Evolutionary conservation across 1,284 basidiomycete species (phyloP).

Genomic region (Rhodotorula sp.): DNA sequence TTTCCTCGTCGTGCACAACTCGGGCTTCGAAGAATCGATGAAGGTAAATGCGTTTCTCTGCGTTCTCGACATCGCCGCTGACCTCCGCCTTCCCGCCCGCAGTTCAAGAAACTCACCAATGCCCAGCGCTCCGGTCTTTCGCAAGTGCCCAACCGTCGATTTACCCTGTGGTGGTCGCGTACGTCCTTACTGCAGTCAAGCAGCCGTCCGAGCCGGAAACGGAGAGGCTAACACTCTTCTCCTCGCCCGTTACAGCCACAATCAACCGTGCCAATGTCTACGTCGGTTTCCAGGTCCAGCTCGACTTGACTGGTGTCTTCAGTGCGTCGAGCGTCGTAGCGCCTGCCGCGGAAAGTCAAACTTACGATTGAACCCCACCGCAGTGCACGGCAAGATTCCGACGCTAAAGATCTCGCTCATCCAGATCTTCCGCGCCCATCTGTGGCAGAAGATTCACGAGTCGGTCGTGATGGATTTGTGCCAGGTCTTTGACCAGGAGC

Average conservation of each 20-base stretch:
- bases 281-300: slow-evolving; percentile 99
- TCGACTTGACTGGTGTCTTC: slow-evolving; percentile 81
- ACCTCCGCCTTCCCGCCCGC: not conserved
- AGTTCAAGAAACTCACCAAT: slow-evolving; percentile 62
- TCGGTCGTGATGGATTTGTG: slow-evolving; percentile 68
- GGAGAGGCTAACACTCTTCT: not conserved
- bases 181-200: slow-evolving; percentile 51
- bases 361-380: not conserved
- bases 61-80: slow-evolving; percentile 1
- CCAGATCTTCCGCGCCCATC: slow-evolving; percentile 98
- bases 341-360: not conserved
- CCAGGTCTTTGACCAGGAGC: slow-evolving; percentile 98
- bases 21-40: slow-evolving; percentile 7
- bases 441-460: slow-evolving; percentile 93
- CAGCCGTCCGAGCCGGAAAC: too few relatives aligned
- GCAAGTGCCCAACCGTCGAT: slow-evolving; percentile 97
- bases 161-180: slow-evolving; percentile 98
- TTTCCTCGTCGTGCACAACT: too few relatives aligned
- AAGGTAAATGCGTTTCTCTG: slow-evolving; percentile 50
- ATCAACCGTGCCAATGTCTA: slow-evolving; percentile 99
- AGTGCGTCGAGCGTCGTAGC: slow-evolving; percentile 47
- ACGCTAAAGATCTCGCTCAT: slow-evolving; percentile 97
- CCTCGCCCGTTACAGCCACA: slow-evolving; percentile 52
- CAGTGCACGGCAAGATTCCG: slow-evolving; percentile 92
- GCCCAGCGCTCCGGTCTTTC: slow-evolving; percentile 94